phyloP scores from a whole-genome alignment of 352 stramenopile species.

The Pythium rishiriense region DNA sequence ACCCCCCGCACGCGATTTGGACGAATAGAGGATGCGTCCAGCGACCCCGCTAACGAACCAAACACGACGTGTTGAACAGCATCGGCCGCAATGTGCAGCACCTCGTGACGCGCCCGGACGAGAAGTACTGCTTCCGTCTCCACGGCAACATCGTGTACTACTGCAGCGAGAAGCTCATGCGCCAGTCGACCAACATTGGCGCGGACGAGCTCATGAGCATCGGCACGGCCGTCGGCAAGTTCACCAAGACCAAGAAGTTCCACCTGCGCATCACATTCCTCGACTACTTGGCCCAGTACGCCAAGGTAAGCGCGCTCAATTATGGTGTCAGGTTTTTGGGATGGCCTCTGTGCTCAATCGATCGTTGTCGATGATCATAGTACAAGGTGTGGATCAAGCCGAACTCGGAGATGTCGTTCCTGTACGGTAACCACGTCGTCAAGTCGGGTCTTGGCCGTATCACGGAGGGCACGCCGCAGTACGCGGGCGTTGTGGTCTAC shows the following conservation, averaged over 20 bases:
- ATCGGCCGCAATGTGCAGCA: constrained; percentile 97
- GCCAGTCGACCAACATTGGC: constrained; percentile 93
- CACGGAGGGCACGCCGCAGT: constrained; percentile 97
- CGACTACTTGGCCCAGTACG: constrained; percentile 98
- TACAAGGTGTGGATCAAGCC: constrained; percentile 99
- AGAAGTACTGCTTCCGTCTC: constrained; percentile 97
- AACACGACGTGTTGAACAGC: constrained; percentile 30
- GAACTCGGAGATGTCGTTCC: constrained; percentile 99
- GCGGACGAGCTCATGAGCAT: constrained; percentile 95
- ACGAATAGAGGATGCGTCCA: no score
- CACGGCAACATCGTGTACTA: constrained; percentile 98
- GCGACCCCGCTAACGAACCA: no score
- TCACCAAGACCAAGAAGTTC: constrained; percentile 99
- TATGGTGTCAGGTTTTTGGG: background rate
- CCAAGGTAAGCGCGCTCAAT: constrained; percentile 70
- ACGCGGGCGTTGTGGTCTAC: constrained; percentile 98
- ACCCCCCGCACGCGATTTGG: background rate
- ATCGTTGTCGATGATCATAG: constrained; percentile 26
- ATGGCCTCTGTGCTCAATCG: background rate
- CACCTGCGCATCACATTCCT: constrained; percentile 98
- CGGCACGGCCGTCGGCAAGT: constrained; percentile 98
- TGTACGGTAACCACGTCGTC: constrained; percentile 99
- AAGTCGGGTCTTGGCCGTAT: constrained; percentile 98
- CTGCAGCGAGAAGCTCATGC: constrained; percentile 96
- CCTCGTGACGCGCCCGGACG: constrained; percentile 96